Evolutionary conservation across 805 yeast genomes (phyloP), one percentile per base, ranked within the genome.

Genomic region (Metschnikowia chrysomelidarum): DNA sequence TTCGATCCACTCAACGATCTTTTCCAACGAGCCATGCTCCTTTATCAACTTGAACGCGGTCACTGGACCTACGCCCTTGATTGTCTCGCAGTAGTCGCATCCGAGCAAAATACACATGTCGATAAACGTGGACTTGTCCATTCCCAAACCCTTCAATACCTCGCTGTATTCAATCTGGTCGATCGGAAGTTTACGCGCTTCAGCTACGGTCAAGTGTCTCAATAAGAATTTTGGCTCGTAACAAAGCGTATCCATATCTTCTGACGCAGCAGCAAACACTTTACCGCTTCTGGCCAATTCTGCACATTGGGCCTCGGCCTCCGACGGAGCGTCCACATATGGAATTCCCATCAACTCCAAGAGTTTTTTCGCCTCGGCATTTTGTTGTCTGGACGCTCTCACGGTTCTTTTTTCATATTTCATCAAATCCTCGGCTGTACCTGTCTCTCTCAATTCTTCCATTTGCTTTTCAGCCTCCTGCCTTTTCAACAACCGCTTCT

Each of bases 301-400:
- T 0, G 98, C 98, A 68, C 98, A 93, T 53, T 93, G 98, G 0
- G 98, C 96, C 59, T 93, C 99, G 2, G 99, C 99, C 61, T 93
- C 99, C 57, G 96, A 82, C 1, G 99, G 98, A 0, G 98, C 98
- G 36, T 78, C 80, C 4, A 93, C 83, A 50, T 69, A 86, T 2
- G 99, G 99, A 32, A 93, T 84, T 0, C 99, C 99, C 99, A 93
- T 93, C 22, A 91, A 64, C 32, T 69, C 75, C 37, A 93, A 68
- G 36, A 93, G 63, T 44, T 75, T 70, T 59, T 87, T 87, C 14
- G 96, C 98, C 53, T 93, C 98, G 22, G 86, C 97, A 51, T 91
- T 93, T 47, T 93, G 98, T 49, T 87, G 89, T 38, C 76, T 68
- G 0, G 96, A 80, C 4, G 88, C 99, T 44, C 82, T 74, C 7